These are phyloP conservation scores for Aspergillus ustus DNA, from an alignment of 2,329 filamentous ascomycete species.

Conservation along the genomic window DNA sequence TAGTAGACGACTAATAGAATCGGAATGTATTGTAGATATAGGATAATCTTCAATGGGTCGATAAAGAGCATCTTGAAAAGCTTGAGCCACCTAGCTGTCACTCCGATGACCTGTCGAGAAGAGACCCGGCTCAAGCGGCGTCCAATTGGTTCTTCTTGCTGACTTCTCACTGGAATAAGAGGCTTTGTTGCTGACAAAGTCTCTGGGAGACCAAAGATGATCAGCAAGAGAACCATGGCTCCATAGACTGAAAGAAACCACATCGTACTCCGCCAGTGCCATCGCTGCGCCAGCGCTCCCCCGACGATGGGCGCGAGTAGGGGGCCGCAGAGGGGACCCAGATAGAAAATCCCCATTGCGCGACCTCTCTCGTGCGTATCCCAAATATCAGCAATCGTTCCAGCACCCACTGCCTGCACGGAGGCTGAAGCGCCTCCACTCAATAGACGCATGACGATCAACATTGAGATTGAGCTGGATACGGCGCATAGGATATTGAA, in stretches of 20 bases:
- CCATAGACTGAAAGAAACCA: slow-evolving; percentile 79
- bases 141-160: slow-evolving; percentile 27
- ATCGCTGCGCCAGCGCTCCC: slow-evolving; percentile 69
- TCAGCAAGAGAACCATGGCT: slow-evolving; percentile 46
- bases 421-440: slow-evolving; percentile 77
- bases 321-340: slow-evolving; percentile 77
- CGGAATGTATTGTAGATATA: slow-evolving; percentile 74
- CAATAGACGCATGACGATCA: slow-evolving; percentile 75
- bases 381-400: slow-evolving; percentile 83
- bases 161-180: slow-evolving; percentile 33
- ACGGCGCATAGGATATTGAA: slow-evolving; percentile 73
- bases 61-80: slow-evolving; percentile 66
- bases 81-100: slow-evolving; percentile 58
- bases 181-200: slow-evolving; percentile 40
- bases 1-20: slow-evolving; percentile 75
- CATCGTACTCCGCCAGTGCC: slow-evolving; percentile 76
- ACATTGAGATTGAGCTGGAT: slow-evolving; percentile 72
- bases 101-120: slow-evolving; percentile 65
- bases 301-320: slow-evolving; percentile 77
- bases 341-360: slow-evolving; percentile 84
- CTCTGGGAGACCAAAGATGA: slow-evolving; percentile 52
- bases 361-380: slow-evolving; percentile 71
- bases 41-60: slow-evolving; percentile 72
- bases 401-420: slow-evolving; percentile 81
- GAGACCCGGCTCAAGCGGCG: slow-evolving; percentile 57